A percentile compares a stretch with the other conserved stretches of the same genome.
Evolutionary conservation across 345 rosid species (phyloP).

Genomic region (Atalantia buxifolia): DNA sequence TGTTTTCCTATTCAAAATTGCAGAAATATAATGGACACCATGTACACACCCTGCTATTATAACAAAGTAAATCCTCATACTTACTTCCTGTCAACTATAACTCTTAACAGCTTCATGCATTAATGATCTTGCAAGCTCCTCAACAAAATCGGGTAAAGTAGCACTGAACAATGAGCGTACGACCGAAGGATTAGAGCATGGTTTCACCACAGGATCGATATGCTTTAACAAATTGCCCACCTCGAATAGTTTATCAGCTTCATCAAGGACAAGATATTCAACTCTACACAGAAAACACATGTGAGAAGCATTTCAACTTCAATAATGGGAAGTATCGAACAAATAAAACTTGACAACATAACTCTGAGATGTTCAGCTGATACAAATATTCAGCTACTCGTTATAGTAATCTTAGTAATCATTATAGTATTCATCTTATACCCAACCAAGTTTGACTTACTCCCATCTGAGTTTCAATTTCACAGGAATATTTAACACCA

Average conservation of each 20-base stretch:
- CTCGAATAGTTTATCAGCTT: constrained; percentile 97
- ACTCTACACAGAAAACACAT: constrained; percentile 47
- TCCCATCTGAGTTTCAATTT: not conserved
- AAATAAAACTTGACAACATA: too few species aligned
- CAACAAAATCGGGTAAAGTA: constrained; percentile 89
- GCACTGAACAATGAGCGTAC: constrained; percentile 90
- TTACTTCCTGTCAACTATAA: constrained; percentile 90
- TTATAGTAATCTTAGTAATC: too few species aligned
- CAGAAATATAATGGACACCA: constrained; percentile 7
- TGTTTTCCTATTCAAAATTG: constrained; percentile 56
- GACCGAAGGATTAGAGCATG: constrained; percentile 86
- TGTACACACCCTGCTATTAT: not conserved
- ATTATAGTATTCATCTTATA: too few species aligned
- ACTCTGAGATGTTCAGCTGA: too few species aligned
- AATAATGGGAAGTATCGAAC: too few species aligned
- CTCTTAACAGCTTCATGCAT: constrained; percentile 97
- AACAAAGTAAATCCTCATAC: constrained; percentile 16
- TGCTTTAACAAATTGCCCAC: constrained; percentile 69
- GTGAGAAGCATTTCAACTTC: constrained; percentile 1
- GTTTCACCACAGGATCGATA: constrained; percentile 84
- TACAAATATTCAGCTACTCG: too few species aligned
- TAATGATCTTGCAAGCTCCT: constrained; percentile 88
- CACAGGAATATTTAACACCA: not conserved
- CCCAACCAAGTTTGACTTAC: not conserved
- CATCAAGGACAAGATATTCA: constrained; percentile 91